phyloP scores from a whole-genome alignment of 1,139 yeast species.

The Ogataea hybrid region DNA sequence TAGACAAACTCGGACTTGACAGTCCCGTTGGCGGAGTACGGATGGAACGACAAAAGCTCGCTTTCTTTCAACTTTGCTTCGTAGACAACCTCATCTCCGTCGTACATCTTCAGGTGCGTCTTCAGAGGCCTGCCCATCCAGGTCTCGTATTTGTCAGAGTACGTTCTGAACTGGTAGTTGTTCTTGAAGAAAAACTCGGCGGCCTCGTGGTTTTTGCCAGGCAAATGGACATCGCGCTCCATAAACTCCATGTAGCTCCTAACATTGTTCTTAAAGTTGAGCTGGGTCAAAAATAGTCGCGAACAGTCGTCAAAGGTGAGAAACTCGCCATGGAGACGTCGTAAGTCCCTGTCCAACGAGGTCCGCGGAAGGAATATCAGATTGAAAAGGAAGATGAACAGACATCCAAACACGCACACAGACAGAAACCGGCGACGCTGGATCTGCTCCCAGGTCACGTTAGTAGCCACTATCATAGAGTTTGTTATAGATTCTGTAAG shows the following conservation, averaged over 20 bases:
- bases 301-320: constrained; percentile 65
- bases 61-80: constrained; percentile 50
- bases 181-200: constrained; percentile 29
- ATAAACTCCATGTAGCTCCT: constrained; percentile 37
- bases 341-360: constrained; percentile 77
- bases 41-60: constrained; percentile 41
- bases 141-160: constrained; percentile 55
- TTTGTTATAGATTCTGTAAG: constrained; percentile 29
- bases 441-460: constrained; percentile 27
- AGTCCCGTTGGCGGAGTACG: constrained; percentile 36
- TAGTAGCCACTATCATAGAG: constrained; percentile 25
- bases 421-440: constrained; percentile 46
- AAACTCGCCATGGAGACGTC: constrained; percentile 66
- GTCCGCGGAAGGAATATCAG: constrained; percentile 84
- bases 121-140: constrained; percentile 53
- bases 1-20: constrained; percentile 31
- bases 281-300: constrained; percentile 42
- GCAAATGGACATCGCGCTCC: constrained; percentile 37
- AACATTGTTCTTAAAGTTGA: constrained; percentile 34
- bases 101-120: constrained; percentile 44
- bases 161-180: constrained; percentile 34
- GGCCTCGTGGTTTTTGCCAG: constrained; percentile 41
- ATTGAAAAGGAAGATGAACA: constrained; percentile 55
- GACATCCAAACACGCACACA: constrained; percentile 51
- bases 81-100: constrained; percentile 25